phyloP scores from a whole-genome alignment of 2,329 filamentous ascomycete species.

The Pseudogymnoascus sp. region DNA sequence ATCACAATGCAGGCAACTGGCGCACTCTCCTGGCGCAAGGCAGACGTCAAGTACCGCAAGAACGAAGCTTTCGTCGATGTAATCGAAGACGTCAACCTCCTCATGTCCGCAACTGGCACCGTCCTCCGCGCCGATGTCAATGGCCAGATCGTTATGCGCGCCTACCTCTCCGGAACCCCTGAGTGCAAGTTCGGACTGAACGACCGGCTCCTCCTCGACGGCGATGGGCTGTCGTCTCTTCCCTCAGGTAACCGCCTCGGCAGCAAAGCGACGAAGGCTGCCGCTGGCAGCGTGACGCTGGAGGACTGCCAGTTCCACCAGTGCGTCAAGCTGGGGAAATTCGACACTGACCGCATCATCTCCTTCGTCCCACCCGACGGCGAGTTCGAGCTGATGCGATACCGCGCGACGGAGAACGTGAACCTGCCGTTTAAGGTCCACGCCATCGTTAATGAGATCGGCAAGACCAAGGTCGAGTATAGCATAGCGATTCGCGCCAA shows the following conservation, averaged over 20 bases:
- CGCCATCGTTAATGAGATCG: conserved; percentile 94
- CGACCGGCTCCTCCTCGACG: conserved; percentile 85
- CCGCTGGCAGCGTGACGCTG: conserved; percentile 87
- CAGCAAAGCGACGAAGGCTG: conserved; percentile 87
- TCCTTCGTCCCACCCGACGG: conserved; percentile 94
- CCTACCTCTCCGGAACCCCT: conserved; percentile 89
- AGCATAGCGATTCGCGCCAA: conserved; percentile 96
- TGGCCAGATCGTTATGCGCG: conserved; percentile 96
- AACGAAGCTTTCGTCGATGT: conserved; percentile 99
- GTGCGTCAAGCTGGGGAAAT: conserved; percentile 94
- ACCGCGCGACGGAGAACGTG: conserved; percentile 95
- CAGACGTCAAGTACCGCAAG: conserved; percentile 97
- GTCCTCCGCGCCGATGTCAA: conserved; percentile 93
- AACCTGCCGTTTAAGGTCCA: conserved; percentile 98
- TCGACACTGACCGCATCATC: conserved; percentile 93
- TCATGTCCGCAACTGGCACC: conserved; percentile 96
- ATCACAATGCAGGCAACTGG: conserved; percentile 99
- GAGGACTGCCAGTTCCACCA: conserved; percentile 99
- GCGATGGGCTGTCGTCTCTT: conserved; percentile 54
- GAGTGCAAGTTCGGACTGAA: conserved; percentile 99
- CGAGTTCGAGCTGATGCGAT: conserved; percentile 97
- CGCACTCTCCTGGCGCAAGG: conserved; percentile 90
- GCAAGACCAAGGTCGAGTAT: conserved; percentile 96
- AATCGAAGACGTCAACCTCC: conserved; percentile 95
- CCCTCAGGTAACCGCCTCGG: conserved; percentile 69